Evolutionary conservation across 257 asterid species (phyloP), one percentile per base, ranked within the genome.

Genomic region (Schizonepeta tenuifolia): DNA sequence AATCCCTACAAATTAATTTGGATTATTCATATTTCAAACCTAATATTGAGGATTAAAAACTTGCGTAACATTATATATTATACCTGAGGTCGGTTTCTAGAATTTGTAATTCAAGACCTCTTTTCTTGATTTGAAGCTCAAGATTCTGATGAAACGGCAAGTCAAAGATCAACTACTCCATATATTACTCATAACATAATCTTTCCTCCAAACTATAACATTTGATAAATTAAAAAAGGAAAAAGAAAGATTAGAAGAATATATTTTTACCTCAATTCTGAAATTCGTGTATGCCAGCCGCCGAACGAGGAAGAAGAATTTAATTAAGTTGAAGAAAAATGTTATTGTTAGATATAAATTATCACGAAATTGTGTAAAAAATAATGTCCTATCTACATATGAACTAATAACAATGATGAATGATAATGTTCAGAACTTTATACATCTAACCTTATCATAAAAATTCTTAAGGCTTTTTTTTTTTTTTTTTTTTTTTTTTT

Each of bases 61-160:
- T 65, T 43, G 6, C 22, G 17, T 24, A 15, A 15, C 36, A 3
- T 2, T 44, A 12, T 28, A 11, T 13, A 3, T 7, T 4, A 80
- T 61, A 89, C 93, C 93, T 77, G 18, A 87, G 85, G 33, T 53
- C 76, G 51, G 88, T 79, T 79, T 87, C 88, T 12, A 74, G 40
- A 26, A 86, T 74, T 55, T 83, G 90, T 40, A 82, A 50, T 60
- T 85, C 86, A 11, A 83, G 66, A 12, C 66, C 21, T 24, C 69
- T 58, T 71, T 86, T 83, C 77, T 80, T 79, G 12, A 84, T 81
- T 76, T 85, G 89, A 66, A 83, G 81, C 71, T 87, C 84, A 3
- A 79, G 72, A 81, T 89, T 89, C 96, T 87, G 67, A 40, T 43
- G 50, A 44, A 31, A 81, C n/a, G 24, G 55, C 41, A 67, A 73